Base-by-base conservation (phyloP, 176 grass and related monocot genomes). In the Tillandsia fasciculata region DNA sequence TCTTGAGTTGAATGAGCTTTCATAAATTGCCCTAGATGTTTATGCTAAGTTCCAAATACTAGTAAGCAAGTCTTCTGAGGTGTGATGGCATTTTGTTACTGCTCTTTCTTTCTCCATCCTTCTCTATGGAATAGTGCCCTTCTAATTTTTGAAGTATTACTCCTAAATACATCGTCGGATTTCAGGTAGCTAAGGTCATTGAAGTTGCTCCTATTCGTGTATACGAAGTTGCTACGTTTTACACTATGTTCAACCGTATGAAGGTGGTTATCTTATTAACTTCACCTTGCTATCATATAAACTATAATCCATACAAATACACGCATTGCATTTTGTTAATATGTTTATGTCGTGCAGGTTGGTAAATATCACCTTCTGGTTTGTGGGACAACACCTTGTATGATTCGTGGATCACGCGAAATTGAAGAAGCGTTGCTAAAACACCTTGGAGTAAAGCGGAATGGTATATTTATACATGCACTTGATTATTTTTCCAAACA, bases 181-280 rank as follows among this genome's bases (percentile, higher is more conserved):
- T 86, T 75, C 82, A 97, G 94, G 67, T 97, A 76, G 94, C 94
- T 69, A 92, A 92, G 65, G 82, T 92, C 3, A 77, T 97, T 14
- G 86, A 72, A 87, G 89, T 97, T 74, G 89, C 94, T 0, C 89
- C 94, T 2, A 90, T 97, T 68, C 91, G 89, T 72, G 94, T 97
- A 26, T 92, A 97, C 78, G 94, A 97, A 97, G 94, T 97, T 76
- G 84, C 94, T 54, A 97, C 94, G n/a, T 97, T 97, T 75, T 97
- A 97, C 75, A 85, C 94, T 33, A 97, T 97, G 94, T 97, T 97
- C 74, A 97, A 97, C 50, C 52, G 86, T 54, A 70, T 84, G 72
- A 92, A 92, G 93, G 93, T 97, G 77, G 22, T 61, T 61, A 23
- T 61, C 15, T 61, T 61, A 61, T 61, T 18, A 22, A 10, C 2